A percentile compares a stretch with the other conserved stretches of the same genome.
phyloP scores from a whole-genome alignment of 2,329 filamentous ascomycete genomes.

The Botrytis medusae region DNA sequence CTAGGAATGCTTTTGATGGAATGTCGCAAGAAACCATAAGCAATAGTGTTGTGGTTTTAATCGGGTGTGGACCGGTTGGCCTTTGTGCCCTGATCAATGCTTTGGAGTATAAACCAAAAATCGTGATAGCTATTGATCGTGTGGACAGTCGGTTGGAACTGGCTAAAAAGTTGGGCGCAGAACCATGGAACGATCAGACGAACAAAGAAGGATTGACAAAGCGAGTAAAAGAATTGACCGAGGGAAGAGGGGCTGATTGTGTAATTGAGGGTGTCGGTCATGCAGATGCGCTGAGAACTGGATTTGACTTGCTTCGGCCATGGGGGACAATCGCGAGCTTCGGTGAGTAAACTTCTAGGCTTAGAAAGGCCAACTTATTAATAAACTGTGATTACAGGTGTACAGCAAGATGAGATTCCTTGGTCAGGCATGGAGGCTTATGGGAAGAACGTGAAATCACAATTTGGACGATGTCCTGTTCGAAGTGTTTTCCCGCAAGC shows the following conservation, averaged over 20 bases:
- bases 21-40: constrained; percentile 57
- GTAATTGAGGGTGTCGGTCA: constrained; percentile 78
- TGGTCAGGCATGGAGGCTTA: constrained; percentile 66
- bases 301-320: constrained; percentile 68
- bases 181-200: constrained; percentile 75
- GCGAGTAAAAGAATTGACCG: constrained; percentile 71
- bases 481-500: constrained; percentile 69
- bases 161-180: constrained; percentile 73
- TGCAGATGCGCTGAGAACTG: constrained; percentile 66
- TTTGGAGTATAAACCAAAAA: constrained; percentile 70
- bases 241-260: constrained; percentile 80
- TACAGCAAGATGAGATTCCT: constrained; percentile 56
- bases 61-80: constrained; percentile 84
- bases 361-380: background rate
- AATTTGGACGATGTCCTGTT: constrained; percentile 75
- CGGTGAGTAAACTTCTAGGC: background rate
- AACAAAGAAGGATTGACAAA: constrained; percentile 63
- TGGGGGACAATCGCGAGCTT: constrained; percentile 64
- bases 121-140: constrained; percentile 77
- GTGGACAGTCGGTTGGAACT: constrained; percentile 72
- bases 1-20: constrained; percentile 69
- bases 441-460: constrained; percentile 68
- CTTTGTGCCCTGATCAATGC: constrained; percentile 80
- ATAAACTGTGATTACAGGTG: constrained; percentile 2
- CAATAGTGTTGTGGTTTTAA: constrained; percentile 71